Conservation (phyloP, 73 alveolate genomes). For the Symbiodinium pilosum region DNA sequence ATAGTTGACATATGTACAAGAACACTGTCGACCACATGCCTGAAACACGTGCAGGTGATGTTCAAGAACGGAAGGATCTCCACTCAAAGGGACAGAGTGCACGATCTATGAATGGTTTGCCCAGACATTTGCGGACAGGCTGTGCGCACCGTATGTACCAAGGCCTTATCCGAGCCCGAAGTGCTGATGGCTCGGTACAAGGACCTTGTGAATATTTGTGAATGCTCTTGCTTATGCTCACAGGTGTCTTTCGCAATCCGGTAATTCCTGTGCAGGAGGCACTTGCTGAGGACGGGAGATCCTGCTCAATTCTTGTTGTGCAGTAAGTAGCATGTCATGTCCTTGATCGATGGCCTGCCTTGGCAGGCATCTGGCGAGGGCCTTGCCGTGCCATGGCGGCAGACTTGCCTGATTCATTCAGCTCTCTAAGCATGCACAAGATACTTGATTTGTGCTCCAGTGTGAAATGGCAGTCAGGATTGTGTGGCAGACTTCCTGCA, state of each 20-base stretch:
- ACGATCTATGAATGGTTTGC: no score
- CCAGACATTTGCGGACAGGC: no score
- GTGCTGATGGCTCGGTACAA: constrained; percentile 13
- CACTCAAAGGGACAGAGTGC: no score
- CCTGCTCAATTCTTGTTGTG: neutral
- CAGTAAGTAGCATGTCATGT: no score
- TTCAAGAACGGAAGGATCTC: neutral
- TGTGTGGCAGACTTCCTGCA: constrained; percentile 16
- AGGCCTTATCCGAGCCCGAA: neutral
- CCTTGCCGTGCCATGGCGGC: neutral
- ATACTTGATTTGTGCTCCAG: no score
- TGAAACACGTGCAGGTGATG: neutral
- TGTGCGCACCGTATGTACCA: no score
- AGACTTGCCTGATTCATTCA: neutral
- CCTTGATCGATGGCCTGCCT: no score
- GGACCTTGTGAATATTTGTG: neutral
- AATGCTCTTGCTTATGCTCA: neutral
- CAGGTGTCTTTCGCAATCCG: no score
- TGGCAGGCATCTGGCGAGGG: constrained; percentile 1
- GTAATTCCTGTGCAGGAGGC: neutral
- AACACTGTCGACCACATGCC: neutral
- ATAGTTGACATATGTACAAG: no score
- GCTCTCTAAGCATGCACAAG: no score
- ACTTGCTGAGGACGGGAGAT: neutral
- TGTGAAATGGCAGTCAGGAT: no score